These are phyloP conservation scores for Glarea lozoyensis DNA, from an alignment of 495 filamentous ascomycete species.

Conservation along the genomic window DNA sequence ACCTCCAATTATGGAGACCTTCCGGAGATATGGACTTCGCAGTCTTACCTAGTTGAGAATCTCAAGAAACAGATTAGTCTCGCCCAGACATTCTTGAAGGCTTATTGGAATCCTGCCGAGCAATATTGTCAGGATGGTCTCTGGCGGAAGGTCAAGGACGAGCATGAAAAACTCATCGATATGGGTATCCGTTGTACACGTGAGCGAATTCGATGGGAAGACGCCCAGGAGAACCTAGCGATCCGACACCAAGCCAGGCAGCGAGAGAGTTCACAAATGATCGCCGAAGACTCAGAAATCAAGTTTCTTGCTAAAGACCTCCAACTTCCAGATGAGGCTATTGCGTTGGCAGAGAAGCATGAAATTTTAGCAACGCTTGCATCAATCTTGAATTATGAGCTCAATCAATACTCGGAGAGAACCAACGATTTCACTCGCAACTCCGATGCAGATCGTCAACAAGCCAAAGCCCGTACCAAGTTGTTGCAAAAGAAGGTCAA, in stretches of 20 bases:
- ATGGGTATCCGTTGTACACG: conserved; percentile 49
- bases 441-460: conserved; percentile 3
- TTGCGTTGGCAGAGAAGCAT: conserved; percentile 58
- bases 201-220: conserved; percentile 55
- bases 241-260: conserved; percentile 26
- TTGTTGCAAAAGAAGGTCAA: conserved; percentile 23
- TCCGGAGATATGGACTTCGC: conserved; percentile 76
- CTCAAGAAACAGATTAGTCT: conserved; percentile 46
- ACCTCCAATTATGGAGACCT: conserved; percentile 49
- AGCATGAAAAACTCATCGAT: conserved; percentile 44
- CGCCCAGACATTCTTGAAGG: conserved; percentile 25
- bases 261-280: conserved; percentile 22
- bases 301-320: conserved; percentile 53
- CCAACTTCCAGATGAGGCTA: conserved; percentile 46
- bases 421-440: conserved; percentile 4
- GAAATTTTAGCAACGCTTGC: conserved; percentile 54
- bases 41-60: conserved; percentile 46
- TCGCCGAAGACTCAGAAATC: conserved; percentile 9
- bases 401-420: conserved; percentile 24
- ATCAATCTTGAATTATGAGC: conserved; percentile 41
- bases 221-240: conserved; percentile 36
- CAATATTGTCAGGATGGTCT: conserved; percentile 22
- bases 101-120: conserved; percentile 12
- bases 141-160: conserved; percentile 37
- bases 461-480: conserved; percentile 3